Conservation (phyloP, 2,329 filamentous ascomycete species). For the Alternaria brassicicola region DNA sequence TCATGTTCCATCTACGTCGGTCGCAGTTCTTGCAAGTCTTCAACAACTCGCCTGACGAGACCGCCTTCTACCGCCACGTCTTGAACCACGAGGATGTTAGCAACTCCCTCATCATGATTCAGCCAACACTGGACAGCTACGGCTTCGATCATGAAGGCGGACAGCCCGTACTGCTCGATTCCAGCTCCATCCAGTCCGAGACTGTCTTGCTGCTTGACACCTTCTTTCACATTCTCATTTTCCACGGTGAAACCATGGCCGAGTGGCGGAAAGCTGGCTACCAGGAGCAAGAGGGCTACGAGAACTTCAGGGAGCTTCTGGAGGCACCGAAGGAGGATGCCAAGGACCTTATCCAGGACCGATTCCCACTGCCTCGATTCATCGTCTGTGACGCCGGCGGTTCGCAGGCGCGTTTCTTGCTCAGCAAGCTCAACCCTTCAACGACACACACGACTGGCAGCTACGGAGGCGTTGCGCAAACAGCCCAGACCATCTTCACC, state of each 20-base stretch:
- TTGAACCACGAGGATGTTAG: slow-evolving; percentile 96
- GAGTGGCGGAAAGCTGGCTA: slow-evolving; percentile 99
- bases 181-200: slow-evolving; percentile 91
- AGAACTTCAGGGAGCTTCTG: slow-evolving; percentile 87
- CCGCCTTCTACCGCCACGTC: slow-evolving; percentile 97
- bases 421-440: slow-evolving; percentile 96
- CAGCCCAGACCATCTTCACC: slow-evolving; percentile 97
- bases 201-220: slow-evolving; percentile 95
- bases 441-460: slow-evolving; percentile 94
- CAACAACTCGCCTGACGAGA: slow-evolving; percentile 99
- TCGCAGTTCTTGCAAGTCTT: slow-evolving; percentile 99
- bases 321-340: slow-evolving; percentile 97
- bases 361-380: slow-evolving; percentile 97
- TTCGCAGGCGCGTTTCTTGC: slow-evolving; percentile 93
- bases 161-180: slow-evolving; percentile 92
- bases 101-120: slow-evolving; percentile 98
- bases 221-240: slow-evolving; percentile 99
- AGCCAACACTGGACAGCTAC: slow-evolving; percentile 96
- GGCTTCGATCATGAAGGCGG: slow-evolving; percentile 94
- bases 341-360: slow-evolving; percentile 94
- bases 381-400: slow-evolving; percentile 99
- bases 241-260: slow-evolving; percentile 96
- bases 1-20: slow-evolving; percentile 98
- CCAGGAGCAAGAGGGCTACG: slow-evolving; percentile 96
- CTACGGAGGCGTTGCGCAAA: slow-evolving; percentile 87